These are phyloP conservation scores for Aspergillus bertholletiae DNA, from an alignment of 495 filamentous ascomycete genomes.

Conservation along the genomic window DNA sequence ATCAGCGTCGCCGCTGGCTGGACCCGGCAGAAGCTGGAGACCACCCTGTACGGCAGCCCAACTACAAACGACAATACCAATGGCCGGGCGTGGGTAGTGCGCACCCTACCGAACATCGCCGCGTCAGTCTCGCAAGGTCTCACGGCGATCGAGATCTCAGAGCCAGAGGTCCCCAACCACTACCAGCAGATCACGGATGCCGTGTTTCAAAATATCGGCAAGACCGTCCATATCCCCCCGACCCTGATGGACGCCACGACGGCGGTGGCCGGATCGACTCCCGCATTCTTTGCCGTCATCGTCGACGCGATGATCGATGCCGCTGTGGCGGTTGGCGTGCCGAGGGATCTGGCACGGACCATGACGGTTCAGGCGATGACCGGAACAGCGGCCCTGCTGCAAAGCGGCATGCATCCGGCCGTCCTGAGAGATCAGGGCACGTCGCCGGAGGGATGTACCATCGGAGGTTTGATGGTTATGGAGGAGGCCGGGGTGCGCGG, in stretches of 20 bases:
- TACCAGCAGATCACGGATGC: conserved; percentile 23
- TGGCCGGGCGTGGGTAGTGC: conserved; percentile 26
- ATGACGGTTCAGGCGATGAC: conserved; percentile 41
- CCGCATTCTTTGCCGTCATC: conserved; percentile 43
- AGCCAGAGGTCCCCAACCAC: conserved; percentile 18
- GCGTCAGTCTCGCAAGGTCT: conserved; percentile 35
- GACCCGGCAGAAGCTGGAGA: conserved; percentile 28
- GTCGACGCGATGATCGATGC: conserved; percentile 42
- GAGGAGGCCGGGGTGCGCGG: conserved; percentile 42
- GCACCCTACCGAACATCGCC: conserved; percentile 38
- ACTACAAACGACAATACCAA: conserved; percentile 10
- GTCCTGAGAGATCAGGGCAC: conserved; percentile 38
- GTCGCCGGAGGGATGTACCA: conserved; percentile 42
- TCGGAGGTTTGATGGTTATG: conserved; percentile 42
- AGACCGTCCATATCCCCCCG: conserved; percentile 26
- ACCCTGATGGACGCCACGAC: conserved; percentile 36
- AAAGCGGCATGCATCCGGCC: conserved; percentile 36
- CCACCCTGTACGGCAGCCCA: conserved; percentile 23
- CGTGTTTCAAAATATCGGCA: conserved; percentile 40
- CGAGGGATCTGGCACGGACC: conserved; percentile 33
- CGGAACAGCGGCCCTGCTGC: conserved; percentile 37
- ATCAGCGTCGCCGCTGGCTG: conserved; percentile 45
- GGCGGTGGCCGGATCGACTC: conserved; percentile 37
- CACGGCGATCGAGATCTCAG: conserved; percentile 33
- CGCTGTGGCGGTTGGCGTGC: conserved; percentile 41